Conservation (phyloP, 2,329 filamentous ascomycete species). For the Penicillium crustosum region DNA sequence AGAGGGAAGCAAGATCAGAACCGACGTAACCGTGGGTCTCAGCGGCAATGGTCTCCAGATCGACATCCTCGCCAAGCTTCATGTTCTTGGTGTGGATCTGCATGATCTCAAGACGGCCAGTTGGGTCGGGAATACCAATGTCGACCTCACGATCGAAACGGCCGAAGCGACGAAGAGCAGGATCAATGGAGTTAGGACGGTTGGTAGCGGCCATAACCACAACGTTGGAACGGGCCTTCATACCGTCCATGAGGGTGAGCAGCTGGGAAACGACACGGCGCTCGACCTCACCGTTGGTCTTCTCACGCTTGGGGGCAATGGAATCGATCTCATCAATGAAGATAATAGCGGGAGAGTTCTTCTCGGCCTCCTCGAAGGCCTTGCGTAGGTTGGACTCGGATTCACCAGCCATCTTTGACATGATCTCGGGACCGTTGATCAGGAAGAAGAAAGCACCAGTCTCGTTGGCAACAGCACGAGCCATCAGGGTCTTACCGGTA, state of each 20-base stretch:
- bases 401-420: slow-evolving; percentile 99
- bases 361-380: slow-evolving; percentile 99
- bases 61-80: slow-evolving; percentile 96
- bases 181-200: slow-evolving; percentile 97
- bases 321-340: slow-evolving; percentile 99
- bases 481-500: slow-evolving; percentile 99
- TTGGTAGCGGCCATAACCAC: slow-evolving; percentile 99
- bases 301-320: slow-evolving; percentile 98
- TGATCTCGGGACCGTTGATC: slow-evolving; percentile 99
- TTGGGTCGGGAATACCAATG: slow-evolving; percentile 96
- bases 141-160: slow-evolving; percentile 99
- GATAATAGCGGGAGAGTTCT: slow-evolving; percentile 98
- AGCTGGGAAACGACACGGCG: slow-evolving; percentile 97
- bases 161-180: slow-evolving; percentile 93
- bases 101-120: slow-evolving; percentile 96
- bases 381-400: slow-evolving; percentile 97
- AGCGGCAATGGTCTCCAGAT: slow-evolving; percentile 91
- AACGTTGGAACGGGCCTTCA: slow-evolving; percentile 98
- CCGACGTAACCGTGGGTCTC: slow-evolving; percentile 99
- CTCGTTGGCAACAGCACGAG: slow-evolving; percentile 96
- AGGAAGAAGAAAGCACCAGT: slow-evolving; percentile 99
- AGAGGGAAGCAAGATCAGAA: slow-evolving; percentile 96
- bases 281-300: slow-evolving; percentile 99
- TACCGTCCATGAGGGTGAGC: slow-evolving; percentile 96
- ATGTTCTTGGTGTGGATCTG: slow-evolving; percentile 99